A percentile compares a stretch with the other conserved stretches of the same genome.
Conservation (phyloP, 139 green algal genomes). For the Tetradesmus obliquus region DNA sequence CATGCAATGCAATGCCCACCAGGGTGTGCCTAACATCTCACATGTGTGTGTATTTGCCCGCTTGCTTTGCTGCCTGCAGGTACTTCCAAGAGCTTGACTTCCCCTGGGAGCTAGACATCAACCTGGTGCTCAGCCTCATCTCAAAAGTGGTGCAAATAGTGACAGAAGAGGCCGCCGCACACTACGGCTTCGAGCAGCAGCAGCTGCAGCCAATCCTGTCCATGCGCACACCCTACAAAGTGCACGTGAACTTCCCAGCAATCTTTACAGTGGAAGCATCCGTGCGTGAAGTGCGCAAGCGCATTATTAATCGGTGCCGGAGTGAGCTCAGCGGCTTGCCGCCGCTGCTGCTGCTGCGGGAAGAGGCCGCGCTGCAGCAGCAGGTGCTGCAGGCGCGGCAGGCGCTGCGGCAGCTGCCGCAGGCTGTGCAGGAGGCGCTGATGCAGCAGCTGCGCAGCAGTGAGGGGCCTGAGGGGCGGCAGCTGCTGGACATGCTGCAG, state of each 20-base stretch:
- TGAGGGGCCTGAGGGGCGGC: not conserved
- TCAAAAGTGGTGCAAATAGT: conserved; percentile 27
- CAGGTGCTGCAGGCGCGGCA: not conserved
- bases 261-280: conserved; percentile 58
- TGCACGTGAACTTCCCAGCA: conserved; percentile 69
- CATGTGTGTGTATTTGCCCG: not conserved
- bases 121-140: conserved; percentile 44
- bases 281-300: conserved; percentile 15
- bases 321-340: conserved; percentile 29
- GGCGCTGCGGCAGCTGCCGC: not conserved
- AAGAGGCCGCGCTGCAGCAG: conserved; percentile 1
- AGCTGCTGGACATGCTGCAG: not conserved
- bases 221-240: conserved; percentile 65
- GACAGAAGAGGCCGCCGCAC: conserved; percentile 4
- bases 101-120: conserved; percentile 48
- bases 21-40: too few relatives aligned
- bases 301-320: conserved; percentile 31
- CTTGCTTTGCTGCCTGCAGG: not conserved
- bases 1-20: not conserved
- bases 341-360: conserved; percentile 6
- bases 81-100: conserved; percentile 71
- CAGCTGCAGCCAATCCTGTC: conserved; percentile 37
- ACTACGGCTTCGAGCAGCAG: not conserved
- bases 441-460: not conserved
- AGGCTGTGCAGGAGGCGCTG: not conserved